Conservation (phyloP, 305 asterid genomes). For the Stenogyne calaminthoides region DNA sequence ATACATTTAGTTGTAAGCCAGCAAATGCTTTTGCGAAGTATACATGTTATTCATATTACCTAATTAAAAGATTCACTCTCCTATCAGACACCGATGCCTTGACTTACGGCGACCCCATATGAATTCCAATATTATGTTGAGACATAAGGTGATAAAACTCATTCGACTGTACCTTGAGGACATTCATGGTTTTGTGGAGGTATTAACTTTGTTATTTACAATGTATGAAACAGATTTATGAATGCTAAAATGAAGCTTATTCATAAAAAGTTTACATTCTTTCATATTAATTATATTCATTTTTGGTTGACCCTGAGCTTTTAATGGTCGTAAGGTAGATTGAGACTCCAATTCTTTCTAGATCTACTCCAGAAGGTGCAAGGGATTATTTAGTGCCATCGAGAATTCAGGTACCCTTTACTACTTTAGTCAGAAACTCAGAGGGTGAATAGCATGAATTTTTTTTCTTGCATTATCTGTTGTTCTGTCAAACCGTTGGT, state of each 20-base stretch:
- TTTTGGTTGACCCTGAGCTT: slow-evolving; percentile 71
- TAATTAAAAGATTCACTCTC: slow-evolving; percentile 25
- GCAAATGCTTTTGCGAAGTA: slow-evolving; percentile 9
- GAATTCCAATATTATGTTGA: slow-evolving; percentile 75
- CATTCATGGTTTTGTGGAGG: slow-evolving; percentile 88
- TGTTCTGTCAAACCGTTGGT: slow-evolving; percentile 15
- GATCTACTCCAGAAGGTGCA: slow-evolving; percentile 99
- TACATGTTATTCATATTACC: not conserved
- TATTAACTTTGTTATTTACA: slow-evolving; percentile 34
- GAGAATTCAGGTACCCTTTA: slow-evolving; percentile 76
- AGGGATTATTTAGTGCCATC: slow-evolving; percentile 98
- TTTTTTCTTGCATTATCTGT: not conserved
- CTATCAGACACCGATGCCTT: slow-evolving; percentile 82
- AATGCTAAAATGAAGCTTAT: slow-evolving; percentile 11
- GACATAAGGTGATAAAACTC: slow-evolving; percentile 88
- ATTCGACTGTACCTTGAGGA: slow-evolving; percentile 92
- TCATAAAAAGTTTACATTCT: slow-evolving; percentile 10
- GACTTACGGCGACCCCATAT: slow-evolving; percentile 88
- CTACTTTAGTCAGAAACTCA: too few species aligned
- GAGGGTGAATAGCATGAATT: not conserved
- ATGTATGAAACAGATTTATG: slow-evolving; percentile 2
- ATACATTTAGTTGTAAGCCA: not conserved
- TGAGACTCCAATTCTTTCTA: slow-evolving; percentile 97
- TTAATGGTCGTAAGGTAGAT: slow-evolving; percentile 91
- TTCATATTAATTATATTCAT: slow-evolving; percentile 26